A percentile compares a stretch with the other conserved stretches of the same genome.
phyloP scores from a whole-genome alignment of 257 asterid species.

The Salvia miltiorrhiza region DNA sequence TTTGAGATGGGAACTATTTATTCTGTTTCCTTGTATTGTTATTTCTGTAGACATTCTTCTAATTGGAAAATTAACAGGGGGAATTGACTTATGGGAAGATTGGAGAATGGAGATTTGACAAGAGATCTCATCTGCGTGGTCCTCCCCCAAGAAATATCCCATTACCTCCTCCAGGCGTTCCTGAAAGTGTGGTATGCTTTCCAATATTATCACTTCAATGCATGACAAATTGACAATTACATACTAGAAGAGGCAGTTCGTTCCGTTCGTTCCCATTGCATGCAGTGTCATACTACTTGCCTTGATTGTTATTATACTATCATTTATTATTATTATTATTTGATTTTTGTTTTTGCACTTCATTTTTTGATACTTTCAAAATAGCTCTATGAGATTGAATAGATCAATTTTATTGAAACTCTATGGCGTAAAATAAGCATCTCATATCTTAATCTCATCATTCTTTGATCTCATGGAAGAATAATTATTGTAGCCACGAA shows the following conservation, averaged over 20 bases:
- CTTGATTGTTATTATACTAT: no score
- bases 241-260: neutral
- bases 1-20: neutral
- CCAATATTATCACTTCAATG: neutral
- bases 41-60: neutral
- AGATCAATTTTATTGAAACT: neutral
- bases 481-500: neutral
- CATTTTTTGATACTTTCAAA: neutral
- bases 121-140: slow-evolving; percentile 72
- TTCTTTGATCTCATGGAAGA: neutral
- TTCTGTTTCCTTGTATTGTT: neutral
- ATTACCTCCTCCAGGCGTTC: slow-evolving; percentile 94
- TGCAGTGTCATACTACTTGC: neutral
- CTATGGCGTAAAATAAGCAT: neutral
- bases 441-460: neutral
- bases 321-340: neutral
- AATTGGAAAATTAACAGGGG: slow-evolving; percentile 53
- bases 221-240: neutral
- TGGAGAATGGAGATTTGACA: slow-evolving; percentile 99
- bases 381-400: slow-evolving; percentile 14
- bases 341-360: neutral
- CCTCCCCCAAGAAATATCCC: slow-evolving; percentile 83
- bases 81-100: slow-evolving; percentile 77
- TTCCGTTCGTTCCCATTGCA: neutral
- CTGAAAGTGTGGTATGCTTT: slow-evolving; percentile 91